Percentiles rank a stretch among this genome's conserved stretches.
Evolutionary conservation across 2,329 filamentous ascomycete genomes (phyloP).

Genomic region (Plectosphaerella cucumerina): DNA sequence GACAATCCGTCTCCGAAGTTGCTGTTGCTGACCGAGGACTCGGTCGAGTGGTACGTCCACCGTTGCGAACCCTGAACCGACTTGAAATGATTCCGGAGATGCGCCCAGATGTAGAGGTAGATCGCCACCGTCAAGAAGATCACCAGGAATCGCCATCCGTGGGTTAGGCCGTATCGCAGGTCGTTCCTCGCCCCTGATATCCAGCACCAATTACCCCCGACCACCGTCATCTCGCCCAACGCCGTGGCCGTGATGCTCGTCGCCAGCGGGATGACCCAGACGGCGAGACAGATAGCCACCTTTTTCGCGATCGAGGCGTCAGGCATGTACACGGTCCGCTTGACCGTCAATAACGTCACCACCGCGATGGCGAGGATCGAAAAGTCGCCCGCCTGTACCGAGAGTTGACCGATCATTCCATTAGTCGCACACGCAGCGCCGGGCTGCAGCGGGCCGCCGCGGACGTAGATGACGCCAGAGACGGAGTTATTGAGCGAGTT

Average conservation of each 20-base stretch:
- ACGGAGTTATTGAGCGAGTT: conserved; percentile 37
- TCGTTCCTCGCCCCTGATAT: conserved; percentile 29
- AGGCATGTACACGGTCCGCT: conserved; percentile 26
- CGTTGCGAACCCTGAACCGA: conserved; percentile 6
- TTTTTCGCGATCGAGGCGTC: conserved; percentile 22
- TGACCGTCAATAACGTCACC: conserved; percentile 34
- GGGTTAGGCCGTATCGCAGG: conserved; percentile 38
- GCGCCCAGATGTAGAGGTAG: conserved; percentile 36
- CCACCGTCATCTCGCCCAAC: conserved; percentile 19
- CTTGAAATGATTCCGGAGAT: conserved; percentile 20
- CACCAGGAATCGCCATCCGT: conserved; percentile 40
- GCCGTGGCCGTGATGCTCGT: conserved; percentile 26
- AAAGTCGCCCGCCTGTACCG: conserved; percentile 37
- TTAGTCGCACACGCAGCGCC: conserved; percentile 33
- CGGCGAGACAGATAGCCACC: conserved; percentile 27
- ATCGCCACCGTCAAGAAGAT: conserved; percentile 33
- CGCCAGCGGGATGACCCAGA: conserved; percentile 35
- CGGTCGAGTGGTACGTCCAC: not conserved
- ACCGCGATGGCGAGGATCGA: conserved; percentile 40
- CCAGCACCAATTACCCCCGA: conserved; percentile 46
- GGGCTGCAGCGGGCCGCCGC: conserved; percentile 17
- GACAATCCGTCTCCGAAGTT: not conserved
- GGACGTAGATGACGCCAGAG: conserved; percentile 31
- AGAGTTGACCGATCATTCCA: conserved; percentile 40
- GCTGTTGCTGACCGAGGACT: not conserved